Base-by-base conservation (phyloP, 805 yeast species). In the Schwanniomyces occidentalis region DNA sequence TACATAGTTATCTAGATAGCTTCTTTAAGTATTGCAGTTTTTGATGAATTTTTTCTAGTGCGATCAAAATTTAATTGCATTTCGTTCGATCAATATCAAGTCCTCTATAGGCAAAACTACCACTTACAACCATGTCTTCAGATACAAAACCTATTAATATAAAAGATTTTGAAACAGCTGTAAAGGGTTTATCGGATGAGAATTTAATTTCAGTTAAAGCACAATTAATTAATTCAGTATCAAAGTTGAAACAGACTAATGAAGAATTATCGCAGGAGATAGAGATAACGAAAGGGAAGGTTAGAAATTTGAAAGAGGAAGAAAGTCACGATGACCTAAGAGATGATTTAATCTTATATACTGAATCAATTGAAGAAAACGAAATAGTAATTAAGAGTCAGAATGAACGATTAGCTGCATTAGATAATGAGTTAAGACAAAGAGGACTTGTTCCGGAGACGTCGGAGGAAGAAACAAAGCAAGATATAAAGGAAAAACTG, bases 361-460 rank as follows among this genome's bases (percentile, higher is more conserved):
- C 46, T 5, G 82, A 76, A n/a, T 69, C 81, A 7, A 65, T 80
- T 12, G 46, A 51, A 6, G 90, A 82, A 44, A 83, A 83, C 52
- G 56, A 63, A 8, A 50, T 53, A 3, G 84, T 81, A n/a, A 59
- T 81, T 15, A 46, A 53, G 2, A 80, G 75, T 48, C 82, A 80
- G 49, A 39, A 52, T 8, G 61, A 65, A 21, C 58, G 83, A 38
- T 49, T 79, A 3, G 60, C 56, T 3, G 66, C 69, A 0, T 49
- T 81, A 13, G 63, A 68, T 20, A 51, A 60, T 13, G 86, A 82
- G 49, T 57, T 79, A 16, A 42, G 48, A n/a, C 51, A 54, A 34
- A 61, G 86, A 37, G 75, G 60, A 2, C 32, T 52, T 9, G 29
- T 26, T 12, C 18, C 27, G 12, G 16, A 24, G 13, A 35, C 21